Evolutionary conservation across 176 grass and related monocot species (phyloP).

Genomic region (Bromus sterilis): DNA sequence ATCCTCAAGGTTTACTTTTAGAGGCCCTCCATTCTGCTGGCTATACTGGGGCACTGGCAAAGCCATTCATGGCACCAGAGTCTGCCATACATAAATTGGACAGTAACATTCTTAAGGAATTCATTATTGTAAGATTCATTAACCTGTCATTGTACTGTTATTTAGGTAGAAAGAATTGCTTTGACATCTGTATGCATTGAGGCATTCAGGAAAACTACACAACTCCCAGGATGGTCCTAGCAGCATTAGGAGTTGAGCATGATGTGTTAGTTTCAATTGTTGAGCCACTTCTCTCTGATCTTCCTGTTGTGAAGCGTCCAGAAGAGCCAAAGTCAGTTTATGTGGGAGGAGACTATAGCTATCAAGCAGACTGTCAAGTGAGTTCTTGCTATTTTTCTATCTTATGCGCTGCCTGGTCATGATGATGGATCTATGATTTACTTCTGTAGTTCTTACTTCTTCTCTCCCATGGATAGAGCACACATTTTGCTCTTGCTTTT

Average conservation of each 20-base stretch:
- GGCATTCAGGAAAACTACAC: conserved; percentile 67
- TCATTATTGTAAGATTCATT: conserved; percentile 50
- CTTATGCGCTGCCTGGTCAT: neutral
- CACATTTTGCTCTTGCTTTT: conserved; percentile 63
- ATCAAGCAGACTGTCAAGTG: conserved; percentile 50
- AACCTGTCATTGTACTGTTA: neutral
- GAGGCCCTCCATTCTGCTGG: conserved; percentile 73
- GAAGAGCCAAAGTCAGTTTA: conserved; percentile 63
- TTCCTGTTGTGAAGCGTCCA: conserved; percentile 41
- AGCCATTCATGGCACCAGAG: conserved; percentile 52
- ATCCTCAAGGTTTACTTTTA: conserved; percentile 65
- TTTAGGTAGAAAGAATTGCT: neutral
- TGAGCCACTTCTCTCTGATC: conserved; percentile 61
- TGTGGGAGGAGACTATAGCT: conserved; percentile 66
- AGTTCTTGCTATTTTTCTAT: conserved; percentile 13
- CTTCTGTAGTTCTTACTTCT: neutral
- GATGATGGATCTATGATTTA: conserved; percentile 1
- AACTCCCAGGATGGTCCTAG: conserved; percentile 68
- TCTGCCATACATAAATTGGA: conserved; percentile 43
- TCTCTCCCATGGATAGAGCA: conserved; percentile 14
- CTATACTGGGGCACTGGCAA: conserved; percentile 67
- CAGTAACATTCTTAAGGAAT: conserved; percentile 45
- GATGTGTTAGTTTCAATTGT: conserved; percentile 62
- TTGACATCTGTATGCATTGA: conserved; percentile 22
- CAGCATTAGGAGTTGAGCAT: conserved; percentile 77